phyloP scores from a whole-genome alignment of 306 rosid species.

The Morella rubra region DNA sequence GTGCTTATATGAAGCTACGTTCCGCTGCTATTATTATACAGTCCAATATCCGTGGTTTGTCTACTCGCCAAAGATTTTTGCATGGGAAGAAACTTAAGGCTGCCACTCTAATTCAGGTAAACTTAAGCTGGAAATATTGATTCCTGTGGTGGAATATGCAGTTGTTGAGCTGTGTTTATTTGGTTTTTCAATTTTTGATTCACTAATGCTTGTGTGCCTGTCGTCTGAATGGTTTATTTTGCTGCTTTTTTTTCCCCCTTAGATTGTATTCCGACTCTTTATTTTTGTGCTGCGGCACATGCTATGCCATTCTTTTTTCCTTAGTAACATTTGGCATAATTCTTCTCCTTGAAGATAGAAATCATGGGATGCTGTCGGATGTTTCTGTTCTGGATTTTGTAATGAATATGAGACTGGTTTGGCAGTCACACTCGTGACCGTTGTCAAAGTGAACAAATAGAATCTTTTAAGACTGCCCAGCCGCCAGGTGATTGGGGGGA shows the following conservation, averaged over 20 bases:
- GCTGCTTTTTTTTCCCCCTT: background rate
- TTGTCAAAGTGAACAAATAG: background rate
- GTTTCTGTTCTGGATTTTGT: background rate
- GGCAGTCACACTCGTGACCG: background rate
- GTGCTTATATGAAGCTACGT: constrained; percentile 49
- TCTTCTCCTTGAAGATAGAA: background rate
- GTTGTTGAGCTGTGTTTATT: background rate
- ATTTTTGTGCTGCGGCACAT: background rate
- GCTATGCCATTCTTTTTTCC: background rate
- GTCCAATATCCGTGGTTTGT: constrained; percentile 66
- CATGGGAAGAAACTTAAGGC: constrained; percentile 71
- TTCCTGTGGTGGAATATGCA: constrained; percentile 21
- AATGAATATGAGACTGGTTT: background rate
- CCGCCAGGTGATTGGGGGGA: no score
- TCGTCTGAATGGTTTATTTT: background rate
- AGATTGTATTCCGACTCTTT: background rate
- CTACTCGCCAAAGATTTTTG: constrained; percentile 58
- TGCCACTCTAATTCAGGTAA: constrained; percentile 82
- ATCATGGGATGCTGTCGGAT: background rate
- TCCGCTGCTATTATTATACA: constrained; percentile 60
- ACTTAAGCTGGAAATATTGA: constrained; percentile 11
- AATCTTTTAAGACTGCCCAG: background rate
- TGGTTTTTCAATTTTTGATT: constrained; percentile 3
- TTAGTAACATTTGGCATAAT: background rate
- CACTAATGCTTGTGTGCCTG: background rate